These are phyloP conservation scores for Passiflora organensis DNA, from an alignment of 345 rosid species.

Conservation along the genomic window DNA sequence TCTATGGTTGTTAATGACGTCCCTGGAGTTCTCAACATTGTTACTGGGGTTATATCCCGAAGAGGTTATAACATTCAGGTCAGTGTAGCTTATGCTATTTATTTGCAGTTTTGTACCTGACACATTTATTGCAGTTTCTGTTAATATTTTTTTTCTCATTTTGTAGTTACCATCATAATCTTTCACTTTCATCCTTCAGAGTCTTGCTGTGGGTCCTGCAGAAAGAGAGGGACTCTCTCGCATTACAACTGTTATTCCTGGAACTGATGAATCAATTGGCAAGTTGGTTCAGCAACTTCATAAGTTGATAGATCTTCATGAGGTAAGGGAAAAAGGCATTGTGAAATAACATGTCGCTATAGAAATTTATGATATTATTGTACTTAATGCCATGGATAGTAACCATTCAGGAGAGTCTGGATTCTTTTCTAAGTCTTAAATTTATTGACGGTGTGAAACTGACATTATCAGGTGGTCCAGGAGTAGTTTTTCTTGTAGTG, in stretches of 20 bases:
- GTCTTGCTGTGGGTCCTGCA: slow-evolving; percentile 63
- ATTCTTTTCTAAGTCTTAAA: background rate
- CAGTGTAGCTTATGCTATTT: background rate
- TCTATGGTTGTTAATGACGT: slow-evolving; percentile 67
- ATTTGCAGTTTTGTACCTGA: background rate
- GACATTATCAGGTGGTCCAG: background rate
- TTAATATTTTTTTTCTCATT: background rate
- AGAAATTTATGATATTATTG: background rate
- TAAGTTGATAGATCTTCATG: slow-evolving; percentile 51
- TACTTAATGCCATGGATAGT: background rate
- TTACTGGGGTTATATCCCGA: slow-evolving; percentile 78
- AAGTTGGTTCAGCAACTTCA: slow-evolving; percentile 57
- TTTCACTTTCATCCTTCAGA: slow-evolving; percentile 28
- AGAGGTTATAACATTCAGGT: slow-evolving; percentile 95
- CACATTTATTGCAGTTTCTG: background rate
- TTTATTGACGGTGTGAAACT: background rate
- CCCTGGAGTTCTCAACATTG: slow-evolving; percentile 82
- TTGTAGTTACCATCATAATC: background rate
- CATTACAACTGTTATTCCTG: slow-evolving; percentile 59
- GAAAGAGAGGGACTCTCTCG: slow-evolving; percentile 58
- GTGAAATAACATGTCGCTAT: background rate
- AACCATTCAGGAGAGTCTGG: background rate
- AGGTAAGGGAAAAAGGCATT: slow-evolving; percentile 33
- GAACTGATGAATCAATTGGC: slow-evolving; percentile 52
- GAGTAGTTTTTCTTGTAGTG: background rate